These are phyloP conservation scores for Gyrodon lividus DNA, from an alignment of 768 basidiomycete genomes.

Conservation along the genomic window DNA sequence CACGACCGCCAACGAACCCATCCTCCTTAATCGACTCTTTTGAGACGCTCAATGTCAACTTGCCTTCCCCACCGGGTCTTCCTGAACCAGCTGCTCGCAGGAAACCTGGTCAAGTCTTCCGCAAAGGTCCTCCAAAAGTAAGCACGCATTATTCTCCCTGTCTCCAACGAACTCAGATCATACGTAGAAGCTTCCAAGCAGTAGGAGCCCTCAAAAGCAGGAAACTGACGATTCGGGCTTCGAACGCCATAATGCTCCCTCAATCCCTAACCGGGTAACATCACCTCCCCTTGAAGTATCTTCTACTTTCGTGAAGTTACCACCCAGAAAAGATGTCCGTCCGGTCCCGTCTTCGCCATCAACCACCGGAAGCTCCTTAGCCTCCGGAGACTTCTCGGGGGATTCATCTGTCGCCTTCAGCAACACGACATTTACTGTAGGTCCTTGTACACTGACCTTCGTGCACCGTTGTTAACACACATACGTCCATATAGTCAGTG, in stretches of 20 bases:
- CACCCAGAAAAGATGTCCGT: background rate
- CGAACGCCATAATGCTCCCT: conserved; percentile 8
- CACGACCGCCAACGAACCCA: background rate
- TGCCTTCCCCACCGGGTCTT: conserved; percentile 14
- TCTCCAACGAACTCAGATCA: background rate
- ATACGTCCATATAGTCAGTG: conserved; percentile 14
- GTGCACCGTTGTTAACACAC: background rate
- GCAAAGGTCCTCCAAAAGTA: background rate
- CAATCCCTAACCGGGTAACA: background rate
- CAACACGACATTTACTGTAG: conserved; percentile 23
- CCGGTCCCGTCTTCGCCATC: conserved; percentile 14
- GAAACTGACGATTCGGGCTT: background rate
- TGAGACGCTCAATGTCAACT: background rate
- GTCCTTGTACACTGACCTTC: background rate
- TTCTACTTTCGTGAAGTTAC: conserved; percentile 9
- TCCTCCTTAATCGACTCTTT: background rate
- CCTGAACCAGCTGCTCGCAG: background rate
- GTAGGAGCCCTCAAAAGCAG: background rate
- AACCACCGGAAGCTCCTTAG: conserved; percentile 2
- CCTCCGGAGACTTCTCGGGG: conserved; percentile 19
- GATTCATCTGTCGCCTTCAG: conserved; percentile 10
- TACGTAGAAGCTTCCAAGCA: conserved; percentile 4
- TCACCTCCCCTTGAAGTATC: conserved; percentile 2
- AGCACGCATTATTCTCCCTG: background rate
- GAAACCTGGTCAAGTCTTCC: background rate